phyloP scores from a whole-genome alignment of 1,139 yeast species.

The Debaryomyces sp. region DNA sequence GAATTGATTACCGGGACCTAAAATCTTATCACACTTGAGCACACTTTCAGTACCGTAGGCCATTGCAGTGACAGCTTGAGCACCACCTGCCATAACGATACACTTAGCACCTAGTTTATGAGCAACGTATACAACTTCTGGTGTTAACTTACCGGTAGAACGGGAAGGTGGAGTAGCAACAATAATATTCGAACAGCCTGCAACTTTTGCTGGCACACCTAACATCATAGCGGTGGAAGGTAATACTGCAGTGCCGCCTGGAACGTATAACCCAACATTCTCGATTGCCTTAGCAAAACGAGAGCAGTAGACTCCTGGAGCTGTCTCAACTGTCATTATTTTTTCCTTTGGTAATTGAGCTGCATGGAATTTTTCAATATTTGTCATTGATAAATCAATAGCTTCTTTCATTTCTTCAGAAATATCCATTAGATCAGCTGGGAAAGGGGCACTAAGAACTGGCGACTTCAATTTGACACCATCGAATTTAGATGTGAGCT shows the following conservation, averaged over 20 bases:
- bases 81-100: constrained; percentile 97
- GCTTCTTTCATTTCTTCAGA: constrained; percentile 80
- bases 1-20: constrained; percentile 99
- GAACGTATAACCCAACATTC: constrained; percentile 91
- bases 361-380: constrained; percentile 88
- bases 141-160: constrained; percentile 87
- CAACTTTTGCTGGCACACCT: constrained; percentile 99
- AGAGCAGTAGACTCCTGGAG: constrained; percentile 92
- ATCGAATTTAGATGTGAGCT: constrained; percentile 87
- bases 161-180: constrained; percentile 98
- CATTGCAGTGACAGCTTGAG: constrained; percentile 98
- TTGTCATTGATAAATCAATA: constrained; percentile 84
- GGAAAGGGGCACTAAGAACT: constrained; percentile 84
- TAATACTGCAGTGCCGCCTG: constrained; percentile 98
- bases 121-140: constrained; percentile 97
- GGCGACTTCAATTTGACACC: constrained; percentile 75
- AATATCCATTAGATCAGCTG: constrained; percentile 71
- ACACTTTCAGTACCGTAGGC: constrained; percentile 95
- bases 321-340: constrained; percentile 83
- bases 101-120: constrained; percentile 90
- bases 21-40: constrained; percentile 92
- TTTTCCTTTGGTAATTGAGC: constrained; percentile 80
- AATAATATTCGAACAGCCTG: constrained; percentile 93
- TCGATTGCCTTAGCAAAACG: constrained; percentile 95
- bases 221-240: constrained; percentile 98